Evolutionary conservation across 768 basidiomycete species (phyloP).

Genomic region (Kwoniella bestiolae): DNA sequence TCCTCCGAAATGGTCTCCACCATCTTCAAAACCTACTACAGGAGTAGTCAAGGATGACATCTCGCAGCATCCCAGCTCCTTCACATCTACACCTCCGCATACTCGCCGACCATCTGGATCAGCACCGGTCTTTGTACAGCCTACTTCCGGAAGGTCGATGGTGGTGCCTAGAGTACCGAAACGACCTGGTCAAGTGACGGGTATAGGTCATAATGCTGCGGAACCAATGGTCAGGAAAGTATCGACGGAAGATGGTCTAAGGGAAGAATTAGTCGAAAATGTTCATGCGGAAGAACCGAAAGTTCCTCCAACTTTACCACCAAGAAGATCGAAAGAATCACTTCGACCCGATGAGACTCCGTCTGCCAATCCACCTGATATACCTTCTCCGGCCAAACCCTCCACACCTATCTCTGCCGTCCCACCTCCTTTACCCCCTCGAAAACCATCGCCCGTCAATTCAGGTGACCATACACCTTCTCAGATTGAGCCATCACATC

Average conservation of each 20-base stretch:
- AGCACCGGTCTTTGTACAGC: conserved; percentile 41
- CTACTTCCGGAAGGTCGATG: conserved; percentile 43
- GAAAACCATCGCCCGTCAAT: not conserved
- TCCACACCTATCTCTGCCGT: conserved; percentile 2
- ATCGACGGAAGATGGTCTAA: conserved; percentile 21
- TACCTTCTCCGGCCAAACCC: conserved; percentile 5
- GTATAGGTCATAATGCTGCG: conserved; percentile 36
- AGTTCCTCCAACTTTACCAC: conserved; percentile 6
- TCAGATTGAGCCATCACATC: not conserved
- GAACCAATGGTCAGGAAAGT: conserved; percentile 30
- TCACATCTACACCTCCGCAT: not conserved
- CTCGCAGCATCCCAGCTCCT: not conserved
- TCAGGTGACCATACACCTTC: not conserved
- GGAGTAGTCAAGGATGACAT: conserved; percentile 13
- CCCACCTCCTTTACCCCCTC: conserved; percentile 16
- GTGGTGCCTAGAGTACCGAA: conserved; percentile 52
- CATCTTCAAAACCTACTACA: conserved; percentile 22
- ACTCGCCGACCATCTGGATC: conserved; percentile 12
- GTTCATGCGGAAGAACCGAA: not conserved
- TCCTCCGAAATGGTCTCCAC: conserved; percentile 16
- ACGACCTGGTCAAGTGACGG: conserved; percentile 51
- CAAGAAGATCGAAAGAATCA: not conserved
- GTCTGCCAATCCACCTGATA: conserved; percentile 5
- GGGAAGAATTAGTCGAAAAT: conserved; percentile 12
- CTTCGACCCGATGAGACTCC: not conserved